These are phyloP conservation scores for Acanthamoeba sp. DNA, from an alignment of 208 protist genomes.

Conservation along the genomic window DNA sequence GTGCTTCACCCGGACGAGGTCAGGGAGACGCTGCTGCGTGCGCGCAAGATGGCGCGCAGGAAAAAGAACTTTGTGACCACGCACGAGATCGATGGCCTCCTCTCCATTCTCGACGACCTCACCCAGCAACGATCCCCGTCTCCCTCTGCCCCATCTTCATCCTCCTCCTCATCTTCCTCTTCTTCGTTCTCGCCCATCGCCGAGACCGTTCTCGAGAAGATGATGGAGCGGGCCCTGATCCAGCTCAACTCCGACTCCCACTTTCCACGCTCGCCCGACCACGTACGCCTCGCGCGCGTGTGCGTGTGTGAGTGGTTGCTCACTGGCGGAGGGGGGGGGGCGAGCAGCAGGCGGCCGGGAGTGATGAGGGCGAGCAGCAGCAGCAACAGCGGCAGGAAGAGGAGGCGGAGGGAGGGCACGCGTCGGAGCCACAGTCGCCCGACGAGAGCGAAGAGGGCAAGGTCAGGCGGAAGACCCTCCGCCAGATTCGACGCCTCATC, in stretches of 20 bases:
- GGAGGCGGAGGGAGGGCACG: neutral
- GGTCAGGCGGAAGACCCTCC: neutral
- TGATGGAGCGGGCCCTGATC: neutral
- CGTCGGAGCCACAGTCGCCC: neutral
- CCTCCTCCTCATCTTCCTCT: neutral
- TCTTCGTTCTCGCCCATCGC: neutral
- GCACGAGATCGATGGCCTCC: neutral
- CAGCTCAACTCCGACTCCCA: neutral
- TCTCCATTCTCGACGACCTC: conserved; percentile 10
- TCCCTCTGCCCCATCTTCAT: neutral
- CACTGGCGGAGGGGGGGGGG: too few relatives aligned
- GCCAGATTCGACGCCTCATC: conserved; percentile 10
- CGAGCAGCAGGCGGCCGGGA: neutral
- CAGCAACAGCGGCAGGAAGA: neutral
- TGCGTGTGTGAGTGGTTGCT: neutral
- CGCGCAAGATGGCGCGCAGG: neutral
- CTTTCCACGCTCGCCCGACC: neutral
- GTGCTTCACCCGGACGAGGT: neutral
- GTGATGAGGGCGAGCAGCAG: neutral
- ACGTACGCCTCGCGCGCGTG: neutral
- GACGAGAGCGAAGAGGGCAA: neutral
- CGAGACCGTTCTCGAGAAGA: neutral
- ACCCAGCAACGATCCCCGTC: neutral
- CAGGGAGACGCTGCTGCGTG: neutral
- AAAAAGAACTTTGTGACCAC: neutral